A percentile compares a stretch with the other conserved stretches of the same genome.
These are phyloP conservation scores for Monosporascus sp. DNA, from an alignment of 2,329 filamentous ascomycete species.

Conservation along the genomic window DNA sequence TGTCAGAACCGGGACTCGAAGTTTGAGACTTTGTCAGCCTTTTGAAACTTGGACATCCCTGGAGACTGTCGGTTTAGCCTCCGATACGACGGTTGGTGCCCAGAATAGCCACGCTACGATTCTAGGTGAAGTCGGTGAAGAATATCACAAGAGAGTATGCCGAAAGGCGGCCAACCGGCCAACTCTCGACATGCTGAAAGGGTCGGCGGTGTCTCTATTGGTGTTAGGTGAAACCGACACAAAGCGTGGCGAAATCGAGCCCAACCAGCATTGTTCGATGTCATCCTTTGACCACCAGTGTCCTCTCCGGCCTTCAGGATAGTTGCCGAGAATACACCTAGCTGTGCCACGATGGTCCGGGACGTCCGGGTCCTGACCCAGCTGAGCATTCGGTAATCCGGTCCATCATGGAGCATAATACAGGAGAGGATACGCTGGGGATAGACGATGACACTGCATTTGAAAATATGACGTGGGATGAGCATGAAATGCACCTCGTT, in stretches of 20 bases:
- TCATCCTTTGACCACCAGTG: too few relatives aligned
- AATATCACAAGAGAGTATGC: too few relatives aligned
- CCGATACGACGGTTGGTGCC: neutral
- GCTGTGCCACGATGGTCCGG: neutral
- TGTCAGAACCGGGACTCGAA: neutral
- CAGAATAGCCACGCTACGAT: neutral
- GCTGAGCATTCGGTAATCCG: neutral
- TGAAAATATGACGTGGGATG: neutral
- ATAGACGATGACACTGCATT: neutral
- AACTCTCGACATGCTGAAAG: too few relatives aligned
- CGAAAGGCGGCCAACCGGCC: too few relatives aligned
- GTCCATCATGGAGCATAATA: neutral
- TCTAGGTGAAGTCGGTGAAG: too few relatives aligned
- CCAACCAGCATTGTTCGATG: too few relatives aligned
- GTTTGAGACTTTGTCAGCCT: neutral
- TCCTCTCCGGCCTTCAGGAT: too few relatives aligned
- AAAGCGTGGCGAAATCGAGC: too few relatives aligned
- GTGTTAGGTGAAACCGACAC: too few relatives aligned
- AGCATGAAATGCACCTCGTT: neutral
- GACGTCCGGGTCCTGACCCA: neutral
- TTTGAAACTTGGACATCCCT: slow-evolving; percentile 1
- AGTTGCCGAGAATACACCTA: neutral
- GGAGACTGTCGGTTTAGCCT: neutral
- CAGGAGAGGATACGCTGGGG: neutral
- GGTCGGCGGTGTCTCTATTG: too few relatives aligned